Percentiles rank a stretch among this genome's conserved stretches.
These are phyloP conservation scores for Beauveria scarabaeidicola DNA, from an alignment of 2,329 filamentous ascomycete species.

Conservation along the genomic window DNA sequence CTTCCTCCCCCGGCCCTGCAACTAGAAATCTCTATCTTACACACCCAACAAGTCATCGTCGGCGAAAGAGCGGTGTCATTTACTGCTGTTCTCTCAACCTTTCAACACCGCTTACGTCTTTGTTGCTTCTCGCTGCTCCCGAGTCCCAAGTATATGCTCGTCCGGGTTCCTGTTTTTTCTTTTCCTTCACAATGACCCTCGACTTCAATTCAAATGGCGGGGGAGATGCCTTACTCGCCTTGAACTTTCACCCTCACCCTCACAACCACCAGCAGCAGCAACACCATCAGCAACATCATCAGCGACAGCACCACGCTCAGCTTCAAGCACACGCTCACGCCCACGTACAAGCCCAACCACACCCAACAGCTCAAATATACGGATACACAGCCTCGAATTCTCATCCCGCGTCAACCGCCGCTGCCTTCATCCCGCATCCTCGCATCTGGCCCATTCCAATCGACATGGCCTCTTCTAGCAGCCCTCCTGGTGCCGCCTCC, in stretches of 20 bases:
- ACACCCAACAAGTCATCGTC: slow-evolving; percentile 13
- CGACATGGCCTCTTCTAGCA: slow-evolving; percentile 39
- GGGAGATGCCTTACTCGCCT: slow-evolving; percentile 52
- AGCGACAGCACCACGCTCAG: slow-evolving; percentile 18
- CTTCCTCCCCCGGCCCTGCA: slow-evolving; percentile 12
- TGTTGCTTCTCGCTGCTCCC: slow-evolving; percentile 17
- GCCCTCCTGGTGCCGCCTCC: slow-evolving; percentile 36
- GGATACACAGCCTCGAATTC: slow-evolving; percentile 2
- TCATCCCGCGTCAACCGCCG: slow-evolving; percentile 6
- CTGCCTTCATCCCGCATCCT: slow-evolving; percentile 28
- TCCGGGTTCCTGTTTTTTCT: slow-evolving; percentile 24
- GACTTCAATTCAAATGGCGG: slow-evolving; percentile 49
- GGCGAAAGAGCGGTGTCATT: slow-evolving; percentile 37
- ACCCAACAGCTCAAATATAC: slow-evolving; percentile 3
- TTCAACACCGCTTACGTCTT: slow-evolving; percentile 18
- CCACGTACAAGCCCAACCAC: neutral
- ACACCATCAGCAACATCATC: slow-evolving; percentile 35
- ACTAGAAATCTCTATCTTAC: slow-evolving; percentile 14
- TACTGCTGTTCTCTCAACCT: slow-evolving; percentile 27
- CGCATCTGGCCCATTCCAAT: slow-evolving; percentile 43
- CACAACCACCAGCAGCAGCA: slow-evolving; percentile 45
- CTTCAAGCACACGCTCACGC: slow-evolving; percentile 1
- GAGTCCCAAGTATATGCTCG: slow-evolving; percentile 13
- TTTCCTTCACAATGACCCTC: slow-evolving; percentile 42
- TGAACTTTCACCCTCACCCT: slow-evolving; percentile 51